phyloP scores from a whole-genome alignment of 2,329 filamentous ascomycete genomes.

The Aspergillus awamori region DNA sequence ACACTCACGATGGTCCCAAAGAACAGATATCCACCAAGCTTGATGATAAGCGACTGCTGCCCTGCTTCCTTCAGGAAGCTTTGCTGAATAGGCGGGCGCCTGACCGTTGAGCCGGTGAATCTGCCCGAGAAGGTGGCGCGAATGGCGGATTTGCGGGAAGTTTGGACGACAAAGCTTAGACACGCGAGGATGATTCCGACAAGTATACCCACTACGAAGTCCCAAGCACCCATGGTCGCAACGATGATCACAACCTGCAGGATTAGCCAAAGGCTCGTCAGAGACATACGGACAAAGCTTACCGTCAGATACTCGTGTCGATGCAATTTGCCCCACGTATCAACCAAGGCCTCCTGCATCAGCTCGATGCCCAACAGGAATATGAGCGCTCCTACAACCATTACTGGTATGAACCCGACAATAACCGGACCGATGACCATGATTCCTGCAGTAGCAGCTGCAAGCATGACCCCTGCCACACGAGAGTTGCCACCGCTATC shows the following conservation, averaged over 20 bases:
- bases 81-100: conserved; percentile 85
- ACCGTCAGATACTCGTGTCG: conserved; percentile 85
- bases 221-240: conserved; percentile 92
- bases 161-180: conserved; percentile 86
- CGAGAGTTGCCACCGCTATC: conserved; percentile 86
- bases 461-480: conserved; percentile 82
- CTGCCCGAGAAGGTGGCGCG: conserved; percentile 88
- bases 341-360: conserved; percentile 82
- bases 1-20: conserved; percentile 97
- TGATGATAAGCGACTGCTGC: conserved; percentile 85
- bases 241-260: conserved; percentile 77
- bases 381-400: conserved; percentile 94
- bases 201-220: conserved; percentile 93
- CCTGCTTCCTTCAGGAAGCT: conserved; percentile 84
- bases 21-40: conserved; percentile 93
- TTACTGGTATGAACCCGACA: conserved; percentile 92
- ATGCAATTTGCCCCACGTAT: conserved; percentile 86
- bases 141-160: conserved; percentile 85
- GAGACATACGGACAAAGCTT: conserved; percentile 29
- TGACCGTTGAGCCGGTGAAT: conserved; percentile 86
- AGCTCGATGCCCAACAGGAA: conserved; percentile 94
- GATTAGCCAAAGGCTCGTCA: conserved; percentile 7
- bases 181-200: conserved; percentile 91
- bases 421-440: conserved; percentile 83
- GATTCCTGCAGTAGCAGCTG: conserved; percentile 75